Percentiles rank a stretch among this genome's conserved stretches.
These are phyloP conservation scores for Mycena sanguinolenta DNA, from an alignment of 768 basidiomycete species.

Conservation along the genomic window DNA sequence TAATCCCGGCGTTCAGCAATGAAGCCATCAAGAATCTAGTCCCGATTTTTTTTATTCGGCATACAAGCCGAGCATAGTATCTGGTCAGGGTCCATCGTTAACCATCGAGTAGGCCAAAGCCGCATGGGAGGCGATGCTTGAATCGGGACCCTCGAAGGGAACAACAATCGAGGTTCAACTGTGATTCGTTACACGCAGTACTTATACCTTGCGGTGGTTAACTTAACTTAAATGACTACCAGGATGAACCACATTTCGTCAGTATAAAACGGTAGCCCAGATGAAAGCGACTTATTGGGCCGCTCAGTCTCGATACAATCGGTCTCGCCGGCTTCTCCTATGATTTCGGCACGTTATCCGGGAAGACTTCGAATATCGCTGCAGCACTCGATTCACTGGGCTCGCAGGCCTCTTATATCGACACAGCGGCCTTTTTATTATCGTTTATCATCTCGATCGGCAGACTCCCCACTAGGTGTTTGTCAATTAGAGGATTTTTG, in stretches of 20 bases:
- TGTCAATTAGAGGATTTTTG: too few relatives aligned
- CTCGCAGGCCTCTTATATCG: conserved; percentile 3
- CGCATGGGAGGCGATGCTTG: conserved; percentile 20
- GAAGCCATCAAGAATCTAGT: conserved; percentile 10
- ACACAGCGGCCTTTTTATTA: neutral
- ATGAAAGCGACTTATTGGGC: neutral
- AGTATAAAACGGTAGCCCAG: neutral
- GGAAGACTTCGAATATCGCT: neutral
- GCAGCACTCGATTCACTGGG: neutral
- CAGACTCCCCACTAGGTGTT: neutral
- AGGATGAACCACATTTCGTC: conserved; percentile 28
- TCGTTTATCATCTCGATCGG: neutral
- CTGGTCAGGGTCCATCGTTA: too few relatives aligned
- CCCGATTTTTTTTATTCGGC: conserved; percentile 26
- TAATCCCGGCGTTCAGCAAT: conserved; percentile 23
- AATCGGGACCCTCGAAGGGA: conserved; percentile 6
- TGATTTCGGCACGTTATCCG: conserved; percentile 21
- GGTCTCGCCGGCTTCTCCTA: conserved; percentile 24
- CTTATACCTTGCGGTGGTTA: neutral
- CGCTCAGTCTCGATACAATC: conserved; percentile 18
- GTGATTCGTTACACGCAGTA: conserved; percentile 1
- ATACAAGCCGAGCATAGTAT: neutral
- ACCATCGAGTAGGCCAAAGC: conserved; percentile 6
- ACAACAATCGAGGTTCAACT: conserved; percentile 22
- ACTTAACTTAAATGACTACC: neutral